Base-by-base conservation (phyloP, 139 green algal species). In the Eudorina sp. region DNA sequence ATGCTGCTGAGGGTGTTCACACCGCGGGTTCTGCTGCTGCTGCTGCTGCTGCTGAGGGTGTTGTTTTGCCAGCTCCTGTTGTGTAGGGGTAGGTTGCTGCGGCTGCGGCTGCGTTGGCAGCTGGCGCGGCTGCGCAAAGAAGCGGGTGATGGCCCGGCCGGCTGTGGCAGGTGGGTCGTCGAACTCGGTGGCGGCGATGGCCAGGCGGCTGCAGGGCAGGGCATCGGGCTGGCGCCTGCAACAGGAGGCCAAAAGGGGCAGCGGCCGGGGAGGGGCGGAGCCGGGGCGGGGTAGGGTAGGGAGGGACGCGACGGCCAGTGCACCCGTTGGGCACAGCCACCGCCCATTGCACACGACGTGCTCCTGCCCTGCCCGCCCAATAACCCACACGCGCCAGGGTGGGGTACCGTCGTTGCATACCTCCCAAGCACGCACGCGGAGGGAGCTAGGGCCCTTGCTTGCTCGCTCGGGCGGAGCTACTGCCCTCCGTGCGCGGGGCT, bases 151-250 rank as follows among this genome's bases (percentile, higher is more conserved):
- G 75, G 83, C 48, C 3, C 14, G 40, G 45, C 29, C 53, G 4
- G 36, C 75, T 8, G 73, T 48, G 0, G 79, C 76, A 23, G 89
- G 89, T 1, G 53, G 34, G 27, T 89, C 68, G 23, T 55, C 55
- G 64, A 97, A 97, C n/a, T 96, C 91, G 0, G 88, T 91, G 0
- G 93, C 94, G 4, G 89, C 83, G 18, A 98, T 73, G 7, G 94
- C 95, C 40, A 98, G 91, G 13, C 94, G 90, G 29, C 64, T 84
- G 89, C 95, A 96, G 4, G 96, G 95, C 69, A 96, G 68, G 21
- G 93, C 88, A 46, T 96, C 93, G 31, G 86, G 51, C 36, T 29
- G 85, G 62, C 43, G 75, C 88, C 90, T 90, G 77, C 38, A 40
- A 31, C 9, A 4, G 27, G 58, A 29, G 45, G 21, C 66, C 2